Base-by-base conservation (phyloP, 768 basidiomycete genomes). In the Lactifluus pinguis region DNA sequence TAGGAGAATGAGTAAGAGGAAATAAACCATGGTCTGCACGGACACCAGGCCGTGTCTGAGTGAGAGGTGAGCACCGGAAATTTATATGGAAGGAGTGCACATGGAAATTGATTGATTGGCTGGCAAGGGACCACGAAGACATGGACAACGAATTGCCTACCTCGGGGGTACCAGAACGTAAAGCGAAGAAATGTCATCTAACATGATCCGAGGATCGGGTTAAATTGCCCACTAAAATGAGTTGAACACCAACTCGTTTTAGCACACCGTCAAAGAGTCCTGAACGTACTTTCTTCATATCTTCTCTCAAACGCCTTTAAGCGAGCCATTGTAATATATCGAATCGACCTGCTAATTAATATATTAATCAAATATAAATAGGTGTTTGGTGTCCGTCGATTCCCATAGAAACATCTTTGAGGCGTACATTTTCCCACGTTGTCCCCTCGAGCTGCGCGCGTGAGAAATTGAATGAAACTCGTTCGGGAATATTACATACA, bases 371-470 rank as follows among this genome's bases (percentile, higher is more conserved):
- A 34, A 38, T 10, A 38, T 11, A 41, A 36, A 50, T 48, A 25
- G 63, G 63, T 25, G 25, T 25, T 25, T 25, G 25, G 25, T 25
- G 25, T 25, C 25, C 25, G n/a, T 64, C 54, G 4, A 66, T 53
- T 52, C 65, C 63, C 53, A 59, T 67, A 61, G 29, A 83, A 55
- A 69, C 71, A 66, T 86, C 82, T 60, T 72, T 74, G 55, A 87
- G 68, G 14, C 69, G 72, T 0, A 68, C 65, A 63, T 70, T 71
- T 29, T 78, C 75, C 87, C 87, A 88, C 7, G 72, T 72, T n/a
- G 69, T 69, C 47, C 71, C 82, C 47, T 75, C 71, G 53, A 88
- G 72, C 87, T 89, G 59, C 25, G 29, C 34, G 29, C 25, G 29
- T 39, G 29, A 8, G 55, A 42, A 57, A 34, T 50, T 66, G 25